phyloP scores from a whole-genome alignment of 768 basidiomycete species.

The Russula emetica region DNA sequence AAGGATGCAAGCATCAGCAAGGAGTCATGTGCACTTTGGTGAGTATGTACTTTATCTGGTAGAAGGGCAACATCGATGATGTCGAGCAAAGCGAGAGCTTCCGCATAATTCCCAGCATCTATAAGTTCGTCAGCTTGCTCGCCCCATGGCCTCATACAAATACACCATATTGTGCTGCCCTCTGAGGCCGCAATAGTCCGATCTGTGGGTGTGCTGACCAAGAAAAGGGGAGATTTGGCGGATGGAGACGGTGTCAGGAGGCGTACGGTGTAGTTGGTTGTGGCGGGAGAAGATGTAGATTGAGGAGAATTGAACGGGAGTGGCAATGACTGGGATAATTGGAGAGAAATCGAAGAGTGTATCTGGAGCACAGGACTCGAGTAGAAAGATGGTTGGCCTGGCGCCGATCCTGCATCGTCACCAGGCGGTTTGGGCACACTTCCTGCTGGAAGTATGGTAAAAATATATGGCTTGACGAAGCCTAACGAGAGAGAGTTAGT shows the following conservation, averaged over 20 bases:
- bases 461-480: constrained; percentile 71
- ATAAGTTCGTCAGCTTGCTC: constrained; percentile 85
- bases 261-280: constrained; percentile 50
- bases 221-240: constrained; percentile 52
- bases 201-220: constrained; percentile 73
- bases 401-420: constrained; percentile 29
- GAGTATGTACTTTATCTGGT: constrained; percentile 53
- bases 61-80: constrained; percentile 56
- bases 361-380: constrained; percentile 64
- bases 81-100: constrained; percentile 77
- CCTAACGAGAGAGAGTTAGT: constrained; percentile 39
- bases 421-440: constrained; percentile 42
- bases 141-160: constrained; percentile 68
- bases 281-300: constrained; percentile 30
- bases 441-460: constrained; percentile 69
- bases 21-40: not conserved
- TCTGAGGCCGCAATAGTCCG: constrained; percentile 57
- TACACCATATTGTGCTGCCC: constrained; percentile 75
- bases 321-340: constrained; percentile 54
- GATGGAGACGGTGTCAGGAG: constrained; percentile 57
- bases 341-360: constrained; percentile 63
- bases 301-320: constrained; percentile 52
- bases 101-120: constrained; percentile 57
- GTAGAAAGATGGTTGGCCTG: constrained; percentile 39
- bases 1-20: constrained; percentile 12